These are phyloP conservation scores for Termitomyces titanicus DNA, from an alignment of 768 basidiomycete species.

Conservation along the genomic window DNA sequence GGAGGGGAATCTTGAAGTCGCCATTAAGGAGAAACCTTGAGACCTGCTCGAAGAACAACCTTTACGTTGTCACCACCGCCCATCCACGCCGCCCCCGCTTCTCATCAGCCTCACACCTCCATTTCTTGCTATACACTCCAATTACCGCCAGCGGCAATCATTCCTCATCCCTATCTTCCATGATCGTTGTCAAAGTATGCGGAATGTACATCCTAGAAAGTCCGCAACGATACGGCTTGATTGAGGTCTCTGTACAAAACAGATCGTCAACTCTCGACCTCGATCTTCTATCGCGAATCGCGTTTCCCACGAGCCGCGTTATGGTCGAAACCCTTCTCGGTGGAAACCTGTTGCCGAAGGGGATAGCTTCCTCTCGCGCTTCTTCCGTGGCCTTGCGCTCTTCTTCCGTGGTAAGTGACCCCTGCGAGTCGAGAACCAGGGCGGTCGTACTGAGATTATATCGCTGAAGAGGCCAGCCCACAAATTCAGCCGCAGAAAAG, in stretches of 20 bases:
- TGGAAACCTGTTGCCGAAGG: neutral
- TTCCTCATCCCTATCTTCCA: conserved; percentile 5
- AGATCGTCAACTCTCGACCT: neutral
- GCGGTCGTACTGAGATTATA: neutral
- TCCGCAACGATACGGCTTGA: neutral
- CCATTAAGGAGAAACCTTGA: neutral
- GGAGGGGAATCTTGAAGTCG: neutral
- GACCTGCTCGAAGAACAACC: neutral
- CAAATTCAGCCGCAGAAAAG: neutral
- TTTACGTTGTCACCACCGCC: neutral
- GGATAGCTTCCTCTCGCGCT: neutral
- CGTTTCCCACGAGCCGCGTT: conserved; percentile 3
- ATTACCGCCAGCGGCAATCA: neutral
- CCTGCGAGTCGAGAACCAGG: neutral
- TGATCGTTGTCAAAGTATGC: neutral
- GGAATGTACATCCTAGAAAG: neutral
- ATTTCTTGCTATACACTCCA: neutral
- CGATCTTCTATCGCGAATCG: neutral
- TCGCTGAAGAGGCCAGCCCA: neutral
- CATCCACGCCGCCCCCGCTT: neutral
- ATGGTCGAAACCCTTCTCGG: conserved; percentile 5
- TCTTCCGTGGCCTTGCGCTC: neutral
- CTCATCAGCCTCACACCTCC: neutral
- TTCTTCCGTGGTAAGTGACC: neutral
- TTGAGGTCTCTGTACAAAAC: neutral